These are phyloP conservation scores for Ophioceras dolichostomum DNA, from an alignment of 2,329 filamentous ascomycete genomes.

Conservation along the genomic window DNA sequence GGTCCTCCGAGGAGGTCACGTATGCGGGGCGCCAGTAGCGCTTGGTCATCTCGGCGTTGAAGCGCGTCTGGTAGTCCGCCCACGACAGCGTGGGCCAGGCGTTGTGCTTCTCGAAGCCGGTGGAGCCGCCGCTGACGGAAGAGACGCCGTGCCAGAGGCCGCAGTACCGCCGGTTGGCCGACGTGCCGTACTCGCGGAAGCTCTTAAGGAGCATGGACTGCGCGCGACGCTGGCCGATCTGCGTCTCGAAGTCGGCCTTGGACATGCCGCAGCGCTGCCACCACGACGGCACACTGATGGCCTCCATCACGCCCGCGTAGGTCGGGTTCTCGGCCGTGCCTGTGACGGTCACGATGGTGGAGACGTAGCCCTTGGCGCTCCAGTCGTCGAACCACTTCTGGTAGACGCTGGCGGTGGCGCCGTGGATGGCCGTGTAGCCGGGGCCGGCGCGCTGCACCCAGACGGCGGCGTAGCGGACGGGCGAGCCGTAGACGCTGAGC, in stretches of 20 bases:
- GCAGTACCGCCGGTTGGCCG: neutral
- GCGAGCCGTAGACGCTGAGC: neutral
- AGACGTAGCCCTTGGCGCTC: neutral
- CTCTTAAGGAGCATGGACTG: neutral
- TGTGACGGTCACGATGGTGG: neutral
- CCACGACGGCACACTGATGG: neutral
- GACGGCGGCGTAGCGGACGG: conserved; percentile 1
- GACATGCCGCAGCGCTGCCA: neutral
- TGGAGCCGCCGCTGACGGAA: no score
- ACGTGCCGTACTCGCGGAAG: conserved; percentile 1
- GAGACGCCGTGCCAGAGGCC: conserved; percentile 1
- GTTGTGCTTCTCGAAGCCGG: neutral
- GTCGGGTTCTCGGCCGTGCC: neutral
- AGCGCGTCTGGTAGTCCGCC: neutral
- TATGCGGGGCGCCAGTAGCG: conserved; percentile 1
- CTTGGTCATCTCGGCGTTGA: neutral
- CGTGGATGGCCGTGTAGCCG: neutral
- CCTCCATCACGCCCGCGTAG: conserved; percentile 1
- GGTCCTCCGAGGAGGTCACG: conserved; percentile 1
- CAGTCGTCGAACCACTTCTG: neutral
- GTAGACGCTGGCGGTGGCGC: neutral
- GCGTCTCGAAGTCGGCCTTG: neutral
- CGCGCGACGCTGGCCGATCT: neutral
- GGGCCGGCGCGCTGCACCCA: conserved; percentile 2
- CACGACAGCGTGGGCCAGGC: neutral